A percentile compares a stretch with the other conserved stretches of the same genome.
phyloP scores from a whole-genome alignment of 352 stramenopile genomes.

The Thalassiosira exigua region DNA sequence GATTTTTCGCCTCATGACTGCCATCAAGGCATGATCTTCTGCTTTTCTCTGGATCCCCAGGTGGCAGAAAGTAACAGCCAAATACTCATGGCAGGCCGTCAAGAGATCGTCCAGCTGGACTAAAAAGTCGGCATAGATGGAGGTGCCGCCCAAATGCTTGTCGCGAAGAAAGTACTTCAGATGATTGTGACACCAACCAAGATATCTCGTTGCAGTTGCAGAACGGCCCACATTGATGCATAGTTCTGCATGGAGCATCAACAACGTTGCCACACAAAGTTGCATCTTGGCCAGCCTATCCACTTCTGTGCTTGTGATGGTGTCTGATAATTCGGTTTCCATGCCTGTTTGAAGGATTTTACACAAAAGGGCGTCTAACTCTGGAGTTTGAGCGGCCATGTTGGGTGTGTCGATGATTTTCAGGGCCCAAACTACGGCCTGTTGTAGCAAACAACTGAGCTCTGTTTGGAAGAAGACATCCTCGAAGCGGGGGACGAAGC shows the following conservation, averaged over 20 bases:
- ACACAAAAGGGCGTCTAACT: too few relatives aligned
- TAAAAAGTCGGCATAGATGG: constrained; percentile 6
- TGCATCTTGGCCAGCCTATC: too few relatives aligned
- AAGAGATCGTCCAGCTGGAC: constrained; percentile 46
- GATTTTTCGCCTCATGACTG: constrained; percentile 43
- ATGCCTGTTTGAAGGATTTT: too few relatives aligned
- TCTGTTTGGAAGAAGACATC: too few relatives aligned
- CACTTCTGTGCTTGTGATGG: too few relatives aligned
- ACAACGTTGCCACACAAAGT: constrained; percentile 20
- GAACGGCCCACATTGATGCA: constrained; percentile 15
- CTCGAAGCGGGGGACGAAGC: too few relatives aligned
- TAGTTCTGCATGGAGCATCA: constrained; percentile 42
- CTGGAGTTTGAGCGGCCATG: too few relatives aligned
- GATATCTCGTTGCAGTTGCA: constrained; percentile 22
- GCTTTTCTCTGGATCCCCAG: constrained; percentile 56
- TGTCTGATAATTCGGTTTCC: too few relatives aligned
- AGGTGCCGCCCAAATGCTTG: not conserved
- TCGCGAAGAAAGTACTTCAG: constrained; percentile 14
- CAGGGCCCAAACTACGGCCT: too few relatives aligned
- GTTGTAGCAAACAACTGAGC: too few relatives aligned
- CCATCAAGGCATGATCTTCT: constrained; percentile 49
- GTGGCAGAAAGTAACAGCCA: constrained; percentile 35
- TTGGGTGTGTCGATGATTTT: too few relatives aligned
- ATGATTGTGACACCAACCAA: constrained; percentile 18
- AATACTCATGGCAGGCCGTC: constrained; percentile 32